Percentiles rank a stretch among this genome's conserved stretches.
phyloP scores from a whole-genome alignment of 1,284 basidiomycete species.

The Waitea zeae region DNA sequence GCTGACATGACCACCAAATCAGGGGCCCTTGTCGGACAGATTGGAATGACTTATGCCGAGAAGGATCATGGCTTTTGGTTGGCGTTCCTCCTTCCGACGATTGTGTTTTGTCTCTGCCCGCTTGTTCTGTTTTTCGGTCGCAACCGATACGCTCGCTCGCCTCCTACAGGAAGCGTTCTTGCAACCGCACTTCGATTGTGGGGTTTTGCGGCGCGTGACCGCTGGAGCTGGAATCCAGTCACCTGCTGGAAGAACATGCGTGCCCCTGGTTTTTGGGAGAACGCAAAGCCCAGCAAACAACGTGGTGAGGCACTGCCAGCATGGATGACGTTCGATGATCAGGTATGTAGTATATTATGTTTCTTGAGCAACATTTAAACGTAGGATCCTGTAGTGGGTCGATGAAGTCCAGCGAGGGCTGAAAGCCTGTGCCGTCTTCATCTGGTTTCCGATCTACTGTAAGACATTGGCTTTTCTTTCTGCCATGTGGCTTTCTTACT shows the following conservation, averaged over 20 bases:
- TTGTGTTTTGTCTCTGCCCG: slow-evolving; percentile 51
- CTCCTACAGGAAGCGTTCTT: slow-evolving; percentile 70
- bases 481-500: slow-evolving; percentile 2
- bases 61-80: slow-evolving; percentile 63
- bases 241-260: slow-evolving; percentile 27
- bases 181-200: slow-evolving; percentile 29
- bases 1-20: too few relatives aligned
- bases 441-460: slow-evolving; percentile 64
- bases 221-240: slow-evolving; percentile 43
- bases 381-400: too few relatives aligned
- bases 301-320: slow-evolving; percentile 18
- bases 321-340: slow-evolving; percentile 66
- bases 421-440: slow-evolving; percentile 75
- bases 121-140: slow-evolving; percentile 51
- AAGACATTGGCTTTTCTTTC: slow-evolving; percentile 10
- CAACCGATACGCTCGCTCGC: slow-evolving; percentile 47
- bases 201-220: slow-evolving; percentile 29
- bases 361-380: too few relatives aligned
- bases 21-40: slow-evolving; percentile 54
- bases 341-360: too few relatives aligned
- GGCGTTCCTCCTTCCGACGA: slow-evolving; percentile 51
- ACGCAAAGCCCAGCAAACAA: slow-evolving; percentile 46
- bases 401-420: slow-evolving; percentile 71
- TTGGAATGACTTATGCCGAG: slow-evolving; percentile 57
- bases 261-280: slow-evolving; percentile 64